These are phyloP conservation scores for Chalciporus sphaerocephalus DNA, from an alignment of 768 basidiomycete species.

Conservation along the genomic window DNA sequence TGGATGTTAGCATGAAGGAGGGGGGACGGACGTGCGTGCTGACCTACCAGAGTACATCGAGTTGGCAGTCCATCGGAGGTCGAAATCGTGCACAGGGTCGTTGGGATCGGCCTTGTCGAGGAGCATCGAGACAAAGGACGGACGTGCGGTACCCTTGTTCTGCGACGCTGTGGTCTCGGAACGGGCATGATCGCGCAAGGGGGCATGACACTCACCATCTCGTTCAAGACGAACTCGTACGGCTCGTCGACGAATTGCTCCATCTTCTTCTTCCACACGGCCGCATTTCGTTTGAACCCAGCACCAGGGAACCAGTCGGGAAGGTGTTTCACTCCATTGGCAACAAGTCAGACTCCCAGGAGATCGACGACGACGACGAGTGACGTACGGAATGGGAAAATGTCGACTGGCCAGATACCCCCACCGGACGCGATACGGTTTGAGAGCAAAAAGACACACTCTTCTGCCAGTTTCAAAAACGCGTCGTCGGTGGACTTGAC, in stretches of 20 bases:
- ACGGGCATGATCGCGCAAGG: constrained; percentile 19
- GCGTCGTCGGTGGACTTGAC: constrained; percentile 37
- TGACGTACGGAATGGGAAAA: constrained; percentile 34
- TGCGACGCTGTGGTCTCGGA: too few species aligned
- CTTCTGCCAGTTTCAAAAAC: constrained; percentile 40
- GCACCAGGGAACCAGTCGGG: constrained; percentile 68
- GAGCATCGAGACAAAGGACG: constrained; percentile 47
- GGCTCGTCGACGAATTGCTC: constrained; percentile 62
- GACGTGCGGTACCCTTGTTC: constrained; percentile 35
- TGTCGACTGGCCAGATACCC: constrained; percentile 41
- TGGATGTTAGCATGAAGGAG: not conserved
- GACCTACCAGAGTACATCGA: constrained; percentile 61
- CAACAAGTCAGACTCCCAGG: not conserved
- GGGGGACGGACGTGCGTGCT: not conserved
- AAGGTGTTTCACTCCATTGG: constrained; percentile 44
- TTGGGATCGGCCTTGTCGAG: constrained; percentile 25
- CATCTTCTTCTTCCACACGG: constrained; percentile 58
- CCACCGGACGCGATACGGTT: constrained; percentile 43
- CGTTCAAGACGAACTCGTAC: constrained; percentile 53
- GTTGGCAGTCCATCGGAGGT: constrained; percentile 79
- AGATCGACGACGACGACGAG: not conserved
- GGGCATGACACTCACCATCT: constrained; percentile 44
- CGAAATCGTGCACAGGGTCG: constrained; percentile 48
- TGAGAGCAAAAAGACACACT: constrained; percentile 38
- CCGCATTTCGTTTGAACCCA: constrained; percentile 59